Base-by-base conservation (phyloP, 2,329 filamentous ascomycete genomes). In the Ophiosphaerella narmari region DNA sequence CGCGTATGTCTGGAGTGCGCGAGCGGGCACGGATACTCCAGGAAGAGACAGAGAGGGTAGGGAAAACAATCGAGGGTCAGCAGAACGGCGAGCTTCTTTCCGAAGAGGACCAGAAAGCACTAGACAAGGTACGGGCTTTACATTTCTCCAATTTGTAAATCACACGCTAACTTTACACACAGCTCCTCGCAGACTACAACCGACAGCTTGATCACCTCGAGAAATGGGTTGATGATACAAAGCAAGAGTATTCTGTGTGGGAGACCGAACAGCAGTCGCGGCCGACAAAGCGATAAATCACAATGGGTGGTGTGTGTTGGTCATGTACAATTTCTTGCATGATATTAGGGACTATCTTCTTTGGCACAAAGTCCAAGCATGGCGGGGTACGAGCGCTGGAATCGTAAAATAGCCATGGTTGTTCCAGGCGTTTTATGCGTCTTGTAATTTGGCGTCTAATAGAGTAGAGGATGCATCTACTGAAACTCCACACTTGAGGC, bases 101-200 rank as follows among this genome's bases (percentile, higher is more conserved):
- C 39, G 86, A 89, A 58, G 87, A 90, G 51, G 84, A 86, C 26
- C 84, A 90, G 71, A 80, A 79, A 52, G 86, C 87, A 71, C 83
- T 89, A 36, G 90, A 90, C 73, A 89, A 90, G 82, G 88, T 90
- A 71, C 63, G 81, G 33, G 26, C 18, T 52, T 51, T 4, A 9
- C 4, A 5, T 23, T 16, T 23, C 39, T 29, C 26, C 11, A 29
- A 39, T 39, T 7, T 2, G n/a, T 7, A 16, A 13, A 31, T 2
- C 16, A 9, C 5, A 43, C 24, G 26, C 52, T 67, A 52, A 72
- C 60, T 43, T 42, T 39, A 12, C 41, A 23, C 2, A 13, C 44
- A 91, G 88, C 87, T 93, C 39, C 75, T 93, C 62, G 86, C 89
- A 64, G 88, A 91, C 67, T 93, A 92, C 71, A 87, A 92, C 70